Conservation (phyloP, 2,329 filamentous ascomycete genomes). For the Trichoderma koningii region DNA sequence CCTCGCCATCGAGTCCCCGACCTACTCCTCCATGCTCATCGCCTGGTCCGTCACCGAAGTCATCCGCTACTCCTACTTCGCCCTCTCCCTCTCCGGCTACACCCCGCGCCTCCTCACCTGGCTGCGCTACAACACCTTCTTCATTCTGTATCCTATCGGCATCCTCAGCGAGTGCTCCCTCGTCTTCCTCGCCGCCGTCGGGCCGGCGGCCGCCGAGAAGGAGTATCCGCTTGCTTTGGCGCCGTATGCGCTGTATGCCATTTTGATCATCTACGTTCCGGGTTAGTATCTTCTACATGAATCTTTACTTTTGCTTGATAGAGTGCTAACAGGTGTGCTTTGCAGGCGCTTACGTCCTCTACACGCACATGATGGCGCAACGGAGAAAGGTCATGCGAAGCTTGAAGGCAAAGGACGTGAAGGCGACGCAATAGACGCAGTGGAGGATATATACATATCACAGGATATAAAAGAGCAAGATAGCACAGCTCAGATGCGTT, state of each 20-base stretch:
- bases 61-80: slow-evolving; percentile 90
- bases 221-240: slow-evolving; percentile 51
- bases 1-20: slow-evolving; percentile 57
- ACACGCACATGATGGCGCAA: slow-evolving; percentile 94
- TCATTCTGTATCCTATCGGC: slow-evolving; percentile 87
- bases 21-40: slow-evolving; percentile 75
- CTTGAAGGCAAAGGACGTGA: slow-evolving; percentile 52
- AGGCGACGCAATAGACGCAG: slow-evolving; percentile 44
- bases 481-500: background rate
- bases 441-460: background rate
- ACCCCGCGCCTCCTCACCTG: slow-evolving; percentile 71
- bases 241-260: slow-evolving; percentile 61
- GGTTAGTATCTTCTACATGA: slow-evolving; percentile 53
- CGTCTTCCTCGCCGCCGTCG: slow-evolving; percentile 67
- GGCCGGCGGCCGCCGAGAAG: slow-evolving; percentile 49
- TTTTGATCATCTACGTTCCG: slow-evolving; percentile 77
- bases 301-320: too few species aligned
- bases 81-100: slow-evolving; percentile 64
- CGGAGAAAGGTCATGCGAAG: slow-evolving; percentile 74
- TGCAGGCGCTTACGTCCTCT: slow-evolving; percentile 75
- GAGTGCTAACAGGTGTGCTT: slow-evolving; percentile 7
- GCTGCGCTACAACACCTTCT: slow-evolving; percentile 91
- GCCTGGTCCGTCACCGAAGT: slow-evolving; percentile 93
- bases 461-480: background rate
- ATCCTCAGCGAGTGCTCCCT: slow-evolving; percentile 85